phyloP scores from a whole-genome alignment of 2,329 filamentous ascomycete species.

The Colletotrichum somersetense region DNA sequence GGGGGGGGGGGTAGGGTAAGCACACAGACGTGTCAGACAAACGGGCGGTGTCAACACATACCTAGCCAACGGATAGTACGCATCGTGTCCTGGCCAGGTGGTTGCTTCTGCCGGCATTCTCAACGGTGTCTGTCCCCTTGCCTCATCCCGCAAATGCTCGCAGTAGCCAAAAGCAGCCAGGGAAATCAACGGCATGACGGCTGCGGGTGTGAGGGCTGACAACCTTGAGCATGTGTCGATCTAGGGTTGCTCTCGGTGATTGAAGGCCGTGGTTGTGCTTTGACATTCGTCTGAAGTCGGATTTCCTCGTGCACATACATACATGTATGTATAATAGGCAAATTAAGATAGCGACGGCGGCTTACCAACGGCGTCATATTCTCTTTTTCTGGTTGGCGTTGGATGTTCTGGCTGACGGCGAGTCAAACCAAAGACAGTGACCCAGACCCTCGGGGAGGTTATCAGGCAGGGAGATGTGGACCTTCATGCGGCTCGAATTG shows the following conservation, averaged over 20 bases:
- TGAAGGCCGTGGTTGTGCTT: slow-evolving; percentile 17
- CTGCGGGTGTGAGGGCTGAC: slow-evolving; percentile 21
- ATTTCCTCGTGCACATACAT: slow-evolving; percentile 10
- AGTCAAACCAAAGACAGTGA: slow-evolving; percentile 18
- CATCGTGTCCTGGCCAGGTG: not conserved
- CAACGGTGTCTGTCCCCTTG: not conserved
- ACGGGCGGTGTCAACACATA: slow-evolving; percentile 10
- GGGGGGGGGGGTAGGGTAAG: slow-evolving; percentile 5
- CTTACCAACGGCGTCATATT: slow-evolving; percentile 20
- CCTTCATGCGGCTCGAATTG: not conserved
- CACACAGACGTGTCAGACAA: not conserved
- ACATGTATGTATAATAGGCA: not conserved
- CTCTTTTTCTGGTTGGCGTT: slow-evolving; percentile 5
- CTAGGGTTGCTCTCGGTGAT: not conserved
- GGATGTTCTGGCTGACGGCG: slow-evolving; percentile 18
- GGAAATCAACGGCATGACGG: not conserved
- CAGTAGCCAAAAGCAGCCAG: not conserved
- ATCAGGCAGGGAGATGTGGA: not conserved
- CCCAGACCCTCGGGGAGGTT: not conserved
- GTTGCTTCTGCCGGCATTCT: not conserved
- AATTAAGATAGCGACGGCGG: slow-evolving; percentile 22
- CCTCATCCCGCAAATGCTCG: not conserved
- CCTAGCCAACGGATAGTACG: not conserved
- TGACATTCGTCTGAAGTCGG: slow-evolving; percentile 32
- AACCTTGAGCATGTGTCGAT: slow-evolving; percentile 20